phyloP scores from a whole-genome alignment of 1,139 yeast species.

The Pichia sp. region DNA sequence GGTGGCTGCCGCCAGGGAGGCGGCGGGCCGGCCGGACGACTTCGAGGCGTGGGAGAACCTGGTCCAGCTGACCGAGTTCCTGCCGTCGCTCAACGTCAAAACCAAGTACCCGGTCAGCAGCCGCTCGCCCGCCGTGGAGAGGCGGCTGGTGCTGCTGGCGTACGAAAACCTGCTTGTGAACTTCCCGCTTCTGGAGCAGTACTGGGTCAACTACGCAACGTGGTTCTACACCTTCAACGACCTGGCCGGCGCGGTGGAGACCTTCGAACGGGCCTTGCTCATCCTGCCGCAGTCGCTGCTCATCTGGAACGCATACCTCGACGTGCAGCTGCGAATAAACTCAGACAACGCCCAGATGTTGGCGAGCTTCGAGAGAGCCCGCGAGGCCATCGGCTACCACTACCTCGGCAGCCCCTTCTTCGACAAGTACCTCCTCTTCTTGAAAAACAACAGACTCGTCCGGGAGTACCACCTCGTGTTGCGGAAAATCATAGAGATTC shows the following conservation, averaged over 20 bases:
- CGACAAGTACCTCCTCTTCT: conserved; percentile 50
- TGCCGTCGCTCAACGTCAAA: conserved; percentile 19
- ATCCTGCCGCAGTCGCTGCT: conserved; percentile 55
- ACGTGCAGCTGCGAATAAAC: conserved; percentile 47
- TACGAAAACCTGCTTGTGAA: conserved; percentile 55
- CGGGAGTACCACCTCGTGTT: conserved; percentile 46
- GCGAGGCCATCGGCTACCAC: conserved; percentile 62
- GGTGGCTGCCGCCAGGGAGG: conserved; percentile 24
- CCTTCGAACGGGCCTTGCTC: conserved; percentile 54
- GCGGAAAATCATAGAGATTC: conserved; percentile 62
- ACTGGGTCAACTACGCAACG: conserved; percentile 75
- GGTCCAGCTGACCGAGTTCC: conserved; percentile 25
- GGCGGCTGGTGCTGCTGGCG: conserved; percentile 44
- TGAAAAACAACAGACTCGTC: conserved; percentile 2
- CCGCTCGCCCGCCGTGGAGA: conserved; percentile 38
- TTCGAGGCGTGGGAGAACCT: conserved; percentile 34
- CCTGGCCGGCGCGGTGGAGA: conserved; percentile 44
- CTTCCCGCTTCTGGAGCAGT: conserved; percentile 70
- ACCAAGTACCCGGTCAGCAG: conserved; percentile 36
- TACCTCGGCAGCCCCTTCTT: conserved; percentile 74
- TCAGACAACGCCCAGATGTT: conserved; percentile 35
- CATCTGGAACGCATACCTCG: conserved; percentile 69
- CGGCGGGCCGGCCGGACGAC: conserved; percentile 21
- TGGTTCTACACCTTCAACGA: conserved; percentile 60
- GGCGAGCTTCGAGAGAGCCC: conserved; percentile 58